Evolutionary conservation across 2,329 filamentous ascomycete species (phyloP).

Genomic region (Cladophialophora carrionii): DNA sequence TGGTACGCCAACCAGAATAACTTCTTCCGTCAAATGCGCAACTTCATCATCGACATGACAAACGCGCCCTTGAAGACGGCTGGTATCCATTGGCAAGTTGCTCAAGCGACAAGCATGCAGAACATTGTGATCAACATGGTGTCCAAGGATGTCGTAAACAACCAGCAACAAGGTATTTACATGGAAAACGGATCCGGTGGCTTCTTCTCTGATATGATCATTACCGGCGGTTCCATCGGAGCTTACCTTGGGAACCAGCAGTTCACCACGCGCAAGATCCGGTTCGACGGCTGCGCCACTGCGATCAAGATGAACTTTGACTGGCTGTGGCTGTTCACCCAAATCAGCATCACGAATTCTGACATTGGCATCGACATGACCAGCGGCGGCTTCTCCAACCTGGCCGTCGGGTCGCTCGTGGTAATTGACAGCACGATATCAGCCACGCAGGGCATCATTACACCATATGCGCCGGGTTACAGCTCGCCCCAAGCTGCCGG

Average conservation of each 20-base stretch:
- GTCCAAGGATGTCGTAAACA: constrained; percentile 49
- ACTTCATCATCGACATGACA: constrained; percentile 73
- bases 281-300: constrained; percentile 53
- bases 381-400: constrained; percentile 45
- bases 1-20: constrained; percentile 73
- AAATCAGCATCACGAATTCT: constrained; percentile 58
- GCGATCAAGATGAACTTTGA: constrained; percentile 60
- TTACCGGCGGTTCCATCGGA: constrained; percentile 64
- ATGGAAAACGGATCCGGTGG: constrained; percentile 69
- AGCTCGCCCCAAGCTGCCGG: constrained; percentile 52
- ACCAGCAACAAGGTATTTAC: constrained; percentile 62
- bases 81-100: constrained; percentile 76
- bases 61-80: constrained; percentile 58
- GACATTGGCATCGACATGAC: constrained; percentile 57
- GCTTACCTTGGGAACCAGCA: constrained; percentile 68
- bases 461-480: constrained; percentile 47
- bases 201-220: constrained; percentile 62
- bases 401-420: constrained; percentile 59
- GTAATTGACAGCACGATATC: constrained; percentile 61
- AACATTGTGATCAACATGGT: constrained; percentile 76
- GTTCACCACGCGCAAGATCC: constrained; percentile 61
- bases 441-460: constrained; percentile 58
- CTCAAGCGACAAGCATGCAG: constrained; percentile 71
- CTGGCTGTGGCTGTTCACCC: constrained; percentile 65
- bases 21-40: constrained; percentile 75